phyloP scores from a whole-genome alignment of 345 rosid genomes.

The Populus euphratica region DNA sequence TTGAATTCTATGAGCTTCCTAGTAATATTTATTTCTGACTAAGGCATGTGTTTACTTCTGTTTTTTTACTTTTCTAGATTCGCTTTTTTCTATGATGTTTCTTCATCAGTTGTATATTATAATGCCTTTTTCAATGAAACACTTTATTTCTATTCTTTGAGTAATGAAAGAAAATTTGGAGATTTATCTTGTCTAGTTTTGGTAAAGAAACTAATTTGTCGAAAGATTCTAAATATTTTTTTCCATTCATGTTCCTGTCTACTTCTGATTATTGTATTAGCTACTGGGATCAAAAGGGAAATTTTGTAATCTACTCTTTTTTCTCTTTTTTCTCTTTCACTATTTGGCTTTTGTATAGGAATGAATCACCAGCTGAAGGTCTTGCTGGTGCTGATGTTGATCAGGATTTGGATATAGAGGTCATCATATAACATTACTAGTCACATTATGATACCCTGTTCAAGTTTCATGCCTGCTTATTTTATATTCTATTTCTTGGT shows the following conservation, averaged over 20 bases:
- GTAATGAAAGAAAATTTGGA: neutral
- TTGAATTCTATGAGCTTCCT: neutral
- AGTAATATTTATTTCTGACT: neutral
- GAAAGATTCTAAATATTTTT: neutral
- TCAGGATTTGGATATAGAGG: constrained; percentile 50
- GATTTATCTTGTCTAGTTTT: neutral
- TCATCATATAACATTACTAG: constrained; percentile 13
- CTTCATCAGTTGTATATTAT: neutral
- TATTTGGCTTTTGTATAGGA: constrained; percentile 33
- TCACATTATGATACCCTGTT: neutral
- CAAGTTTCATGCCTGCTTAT: constrained; percentile 1
- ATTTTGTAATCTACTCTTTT: neutral
- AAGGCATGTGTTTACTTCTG: neutral
- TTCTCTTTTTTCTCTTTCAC: neutral
- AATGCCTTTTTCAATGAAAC: neutral
- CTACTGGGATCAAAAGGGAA: neutral
- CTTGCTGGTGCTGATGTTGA: constrained; percentile 26
- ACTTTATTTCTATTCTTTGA: neutral
- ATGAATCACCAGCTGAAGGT: constrained; percentile 25
- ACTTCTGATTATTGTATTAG: neutral
- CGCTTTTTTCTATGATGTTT: neutral
- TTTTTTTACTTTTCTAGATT: neutral
- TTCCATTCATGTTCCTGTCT: neutral
- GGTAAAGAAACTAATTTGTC: neutral
- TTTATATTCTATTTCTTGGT: constrained; percentile 13